phyloP scores from a whole-genome alignment of 345 rosid genomes.

The Eucalyptus erythrocorys region DNA sequence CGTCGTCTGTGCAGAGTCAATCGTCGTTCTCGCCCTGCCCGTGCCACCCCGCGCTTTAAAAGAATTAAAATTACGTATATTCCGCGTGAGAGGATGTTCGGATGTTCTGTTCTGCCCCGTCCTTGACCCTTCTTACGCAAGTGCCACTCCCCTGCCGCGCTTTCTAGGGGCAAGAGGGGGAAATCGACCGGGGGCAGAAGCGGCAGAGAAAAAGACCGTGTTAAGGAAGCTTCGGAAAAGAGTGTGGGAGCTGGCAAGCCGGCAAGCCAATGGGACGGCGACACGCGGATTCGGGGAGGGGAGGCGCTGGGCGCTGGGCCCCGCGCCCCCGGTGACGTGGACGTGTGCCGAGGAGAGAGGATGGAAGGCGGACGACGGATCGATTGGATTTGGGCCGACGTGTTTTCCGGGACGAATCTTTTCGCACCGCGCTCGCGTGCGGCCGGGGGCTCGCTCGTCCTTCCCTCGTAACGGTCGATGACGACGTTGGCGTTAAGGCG shows the following conservation, averaged over 20 bases:
- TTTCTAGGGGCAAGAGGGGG: not conserved
- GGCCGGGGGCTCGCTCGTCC: not conserved
- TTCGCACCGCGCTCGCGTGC: not conserved
- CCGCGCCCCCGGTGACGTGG: not conserved
- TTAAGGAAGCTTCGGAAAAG: not conserved
- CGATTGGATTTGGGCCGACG: not conserved
- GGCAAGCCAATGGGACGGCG: not conserved
- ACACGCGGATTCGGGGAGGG: not conserved
- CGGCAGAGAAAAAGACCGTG: not conserved
- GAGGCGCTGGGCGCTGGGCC: not conserved
- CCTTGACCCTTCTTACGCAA: not conserved
- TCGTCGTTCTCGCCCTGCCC: not conserved
- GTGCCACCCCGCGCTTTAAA: not conserved
- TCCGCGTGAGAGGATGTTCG: not conserved
- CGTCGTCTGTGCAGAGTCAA: not conserved
- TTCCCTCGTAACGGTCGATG: not conserved
- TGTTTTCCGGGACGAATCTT: not conserved
- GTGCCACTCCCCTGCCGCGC: not conserved
- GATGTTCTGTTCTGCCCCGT: no score
- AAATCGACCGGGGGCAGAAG: not conserved
- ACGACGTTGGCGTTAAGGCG: not conserved
- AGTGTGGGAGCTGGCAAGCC: not conserved
- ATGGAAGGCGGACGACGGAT: not conserved
- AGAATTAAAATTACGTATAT: not conserved
- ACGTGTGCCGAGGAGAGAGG: no score